Percentiles rank a stretch among this genome's conserved stretches.
Conservation (phyloP, 306 rosid genomes). For the Delonix regia region DNA sequence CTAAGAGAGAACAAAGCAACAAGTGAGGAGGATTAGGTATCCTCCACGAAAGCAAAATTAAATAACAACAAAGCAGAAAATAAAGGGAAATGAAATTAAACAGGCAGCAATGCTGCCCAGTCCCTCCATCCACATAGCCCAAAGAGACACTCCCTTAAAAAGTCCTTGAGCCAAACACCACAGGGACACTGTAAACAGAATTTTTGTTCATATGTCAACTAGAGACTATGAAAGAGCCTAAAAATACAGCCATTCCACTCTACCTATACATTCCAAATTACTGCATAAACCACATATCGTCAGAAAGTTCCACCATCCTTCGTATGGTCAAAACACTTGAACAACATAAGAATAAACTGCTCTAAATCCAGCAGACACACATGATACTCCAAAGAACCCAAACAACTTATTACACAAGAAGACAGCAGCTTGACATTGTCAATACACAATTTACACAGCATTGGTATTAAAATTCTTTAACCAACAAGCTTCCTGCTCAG, state of each 20-base stretch:
- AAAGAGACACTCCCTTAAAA: background rate
- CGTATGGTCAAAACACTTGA: background rate
- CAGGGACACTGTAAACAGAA: background rate
- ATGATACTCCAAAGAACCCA: background rate
- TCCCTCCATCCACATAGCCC: background rate
- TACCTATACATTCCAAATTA: background rate
- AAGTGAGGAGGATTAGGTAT: background rate
- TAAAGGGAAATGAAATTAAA: background rate
- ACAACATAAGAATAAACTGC: background rate
- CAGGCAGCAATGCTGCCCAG: background rate
- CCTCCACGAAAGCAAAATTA: background rate
- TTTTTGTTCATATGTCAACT: background rate
- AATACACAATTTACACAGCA: background rate
- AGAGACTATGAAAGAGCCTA: background rate
- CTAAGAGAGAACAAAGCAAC: background rate
- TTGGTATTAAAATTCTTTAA: constrained; percentile 4
- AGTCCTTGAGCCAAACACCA: background rate
- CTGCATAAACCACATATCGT: background rate
- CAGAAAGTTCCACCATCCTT: background rate
- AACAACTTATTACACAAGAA: background rate
- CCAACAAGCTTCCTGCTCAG: background rate
- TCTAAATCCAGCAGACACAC: background rate
- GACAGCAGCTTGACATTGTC: background rate
- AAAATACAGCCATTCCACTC: background rate
- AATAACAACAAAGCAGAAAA: background rate